These are phyloP conservation scores for Hypoxylon sp. DNA, from an alignment of 2,329 filamentous ascomycete genomes.

Conservation along the genomic window DNA sequence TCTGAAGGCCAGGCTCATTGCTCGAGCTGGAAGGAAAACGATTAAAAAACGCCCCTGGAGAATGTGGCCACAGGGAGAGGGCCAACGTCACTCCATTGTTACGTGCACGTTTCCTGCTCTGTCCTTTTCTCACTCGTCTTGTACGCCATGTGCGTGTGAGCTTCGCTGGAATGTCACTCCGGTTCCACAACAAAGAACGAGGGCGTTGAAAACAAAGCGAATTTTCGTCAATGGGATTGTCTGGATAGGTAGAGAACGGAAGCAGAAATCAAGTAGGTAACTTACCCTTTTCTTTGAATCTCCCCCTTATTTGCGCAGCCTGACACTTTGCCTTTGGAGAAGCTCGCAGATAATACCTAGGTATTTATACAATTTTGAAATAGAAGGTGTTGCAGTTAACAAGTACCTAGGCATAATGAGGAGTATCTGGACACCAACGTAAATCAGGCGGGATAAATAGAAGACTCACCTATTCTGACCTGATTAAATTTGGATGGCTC, in stretches of 20 bases:
- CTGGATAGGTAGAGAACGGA: conserved; percentile 14
- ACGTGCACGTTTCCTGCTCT: not conserved
- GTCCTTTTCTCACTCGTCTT: conserved; percentile 17
- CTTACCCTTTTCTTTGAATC: not conserved
- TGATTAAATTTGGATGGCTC: no score
- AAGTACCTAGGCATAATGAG: not conserved
- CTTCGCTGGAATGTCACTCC: conserved; percentile 31
- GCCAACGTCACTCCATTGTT: not conserved
- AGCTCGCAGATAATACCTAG: not conserved
- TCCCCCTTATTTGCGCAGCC: not conserved
- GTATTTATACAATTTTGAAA: not conserved
- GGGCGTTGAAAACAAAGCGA: conserved; percentile 26
- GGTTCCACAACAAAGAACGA: conserved; percentile 31
- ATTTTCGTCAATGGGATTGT: conserved; percentile 3
- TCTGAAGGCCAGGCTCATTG: not conserved
- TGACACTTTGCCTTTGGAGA: not conserved
- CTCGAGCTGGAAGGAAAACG: not conserved
- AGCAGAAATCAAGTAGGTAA: not conserved
- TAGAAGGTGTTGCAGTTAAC: not conserved
- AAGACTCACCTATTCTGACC: not conserved
- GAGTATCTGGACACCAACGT: not conserved
- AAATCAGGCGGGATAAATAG: not conserved
- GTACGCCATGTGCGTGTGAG: conserved; percentile 1
- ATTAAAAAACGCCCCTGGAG: not conserved
- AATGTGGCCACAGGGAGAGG: not conserved